Percentiles rank a stretch among this genome's conserved stretches.
Conservation (phyloP, 2,329 filamentous ascomycete genomes). For the Penicillium oxalicum region DNA sequence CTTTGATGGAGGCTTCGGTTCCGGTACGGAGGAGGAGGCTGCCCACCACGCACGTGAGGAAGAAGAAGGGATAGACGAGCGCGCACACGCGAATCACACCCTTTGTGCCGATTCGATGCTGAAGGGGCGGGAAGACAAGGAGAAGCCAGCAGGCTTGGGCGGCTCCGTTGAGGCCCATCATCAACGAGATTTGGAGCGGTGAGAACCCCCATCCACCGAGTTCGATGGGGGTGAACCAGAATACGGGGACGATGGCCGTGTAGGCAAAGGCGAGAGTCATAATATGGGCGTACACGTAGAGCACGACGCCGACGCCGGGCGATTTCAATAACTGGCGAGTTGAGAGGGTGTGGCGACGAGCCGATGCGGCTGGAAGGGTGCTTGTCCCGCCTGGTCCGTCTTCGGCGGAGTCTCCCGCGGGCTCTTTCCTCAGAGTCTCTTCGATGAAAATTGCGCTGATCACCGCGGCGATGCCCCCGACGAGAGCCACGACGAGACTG, state of each 20-base stretch:
- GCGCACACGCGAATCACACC: slow-evolving; percentile 57
- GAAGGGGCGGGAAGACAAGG: slow-evolving; percentile 61
- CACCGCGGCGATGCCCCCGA: slow-evolving; percentile 50
- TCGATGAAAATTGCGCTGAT: slow-evolving; percentile 48
- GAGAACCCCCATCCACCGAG: slow-evolving; percentile 63
- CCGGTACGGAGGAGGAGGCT: slow-evolving; percentile 51
- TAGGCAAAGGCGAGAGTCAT: slow-evolving; percentile 64
- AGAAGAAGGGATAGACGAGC: slow-evolving; percentile 58
- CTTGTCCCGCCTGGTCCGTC: background rate
- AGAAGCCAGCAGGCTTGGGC: slow-evolving; percentile 68
- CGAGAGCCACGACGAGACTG: slow-evolving; percentile 50
- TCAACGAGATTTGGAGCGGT: slow-evolving; percentile 57
- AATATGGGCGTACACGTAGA: slow-evolving; percentile 60
- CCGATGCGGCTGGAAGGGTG: background rate
- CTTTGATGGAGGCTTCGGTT: slow-evolving; percentile 27
- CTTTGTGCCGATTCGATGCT: slow-evolving; percentile 60
- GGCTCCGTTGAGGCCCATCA: slow-evolving; percentile 59
- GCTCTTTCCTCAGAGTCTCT: slow-evolving; percentile 49
- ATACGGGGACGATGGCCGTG: slow-evolving; percentile 36
- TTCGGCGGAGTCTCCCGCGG: background rate
- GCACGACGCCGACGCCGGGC: slow-evolving; percentile 60
- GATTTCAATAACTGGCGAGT: slow-evolving; percentile 49
- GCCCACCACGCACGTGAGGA: slow-evolving; percentile 49
- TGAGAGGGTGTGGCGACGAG: slow-evolving; percentile 14
- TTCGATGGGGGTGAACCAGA: slow-evolving; percentile 40